phyloP scores from a whole-genome alignment of 2,329 filamentous ascomycete species.

The Diaporthe australafricana region DNA sequence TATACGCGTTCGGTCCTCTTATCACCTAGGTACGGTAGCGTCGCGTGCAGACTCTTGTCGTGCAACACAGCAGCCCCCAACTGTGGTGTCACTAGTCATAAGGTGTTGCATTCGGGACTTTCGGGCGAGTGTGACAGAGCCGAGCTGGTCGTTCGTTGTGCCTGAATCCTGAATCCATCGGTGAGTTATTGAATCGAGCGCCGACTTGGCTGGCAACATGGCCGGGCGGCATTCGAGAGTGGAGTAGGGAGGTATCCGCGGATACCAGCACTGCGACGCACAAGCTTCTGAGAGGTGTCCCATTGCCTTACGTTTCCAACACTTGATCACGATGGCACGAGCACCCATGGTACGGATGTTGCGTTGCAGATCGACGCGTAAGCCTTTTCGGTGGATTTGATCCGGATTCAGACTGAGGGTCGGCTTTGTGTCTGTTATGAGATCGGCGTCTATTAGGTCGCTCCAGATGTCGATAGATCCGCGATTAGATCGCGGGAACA shows the following conservation, averaged over 20 bases:
- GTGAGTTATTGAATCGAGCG: neutral
- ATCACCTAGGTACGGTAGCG: neutral
- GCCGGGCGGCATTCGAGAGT: neutral
- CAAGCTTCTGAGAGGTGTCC: conserved; percentile 1
- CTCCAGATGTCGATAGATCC: conserved; percentile 20
- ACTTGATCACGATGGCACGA: neutral
- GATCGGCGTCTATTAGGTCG: neutral
- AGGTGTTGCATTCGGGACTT: neutral
- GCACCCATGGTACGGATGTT: neutral
- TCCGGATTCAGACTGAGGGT: neutral
- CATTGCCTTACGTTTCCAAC: neutral
- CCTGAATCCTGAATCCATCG: neutral
- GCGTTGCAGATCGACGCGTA: conserved; percentile 14
- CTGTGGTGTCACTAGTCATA: neutral
- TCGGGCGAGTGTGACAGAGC: neutral
- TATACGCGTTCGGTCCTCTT: neutral
- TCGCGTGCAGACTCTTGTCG: neutral
- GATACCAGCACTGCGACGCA: conserved; percentile 10
- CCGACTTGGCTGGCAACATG: neutral
- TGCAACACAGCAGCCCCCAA: neutral
- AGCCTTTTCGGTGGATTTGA: neutral
- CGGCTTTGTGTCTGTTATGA: neutral
- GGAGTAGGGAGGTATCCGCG: conserved; percentile 11
- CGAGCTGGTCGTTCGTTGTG: neutral
- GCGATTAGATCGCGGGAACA: neutral